These are phyloP conservation scores for Camellia lanceoleosa DNA, from an alignment of 148 eudicot species.

Conservation along the genomic window DNA sequence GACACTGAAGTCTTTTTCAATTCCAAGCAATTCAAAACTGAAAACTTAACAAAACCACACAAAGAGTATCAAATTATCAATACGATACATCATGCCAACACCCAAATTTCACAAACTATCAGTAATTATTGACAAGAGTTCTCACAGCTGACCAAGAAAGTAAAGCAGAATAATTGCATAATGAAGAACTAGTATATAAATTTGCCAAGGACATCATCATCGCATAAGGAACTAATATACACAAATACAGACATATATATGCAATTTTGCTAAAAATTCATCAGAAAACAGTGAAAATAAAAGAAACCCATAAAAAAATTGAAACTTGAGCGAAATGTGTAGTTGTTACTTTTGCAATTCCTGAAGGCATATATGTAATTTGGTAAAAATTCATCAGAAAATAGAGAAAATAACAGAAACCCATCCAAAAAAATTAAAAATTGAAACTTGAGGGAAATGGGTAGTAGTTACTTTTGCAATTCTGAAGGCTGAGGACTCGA, in stretches of 20 bases:
- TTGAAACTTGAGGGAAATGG: not conserved
- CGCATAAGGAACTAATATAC: not conserved
- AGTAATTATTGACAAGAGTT: conserved; percentile 4
- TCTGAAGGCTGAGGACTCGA: conserved; percentile 46
- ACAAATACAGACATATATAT: not conserved
- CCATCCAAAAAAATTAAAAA: not conserved
- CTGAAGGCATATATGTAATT: conserved; percentile 19
- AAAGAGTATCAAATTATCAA: not conserved
- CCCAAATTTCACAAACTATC: not conserved
- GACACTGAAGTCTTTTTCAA: not conserved
- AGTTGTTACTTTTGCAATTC: conserved; percentile 57
- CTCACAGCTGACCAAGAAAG: not conserved
- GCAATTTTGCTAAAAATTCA: not conserved
- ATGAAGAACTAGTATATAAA: not conserved
- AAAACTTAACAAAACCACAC: not conserved
- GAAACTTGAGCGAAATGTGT: not conserved
- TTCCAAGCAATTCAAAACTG: not conserved
- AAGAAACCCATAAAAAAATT: not conserved
- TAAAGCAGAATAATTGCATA: not conserved
- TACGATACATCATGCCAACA: not conserved
- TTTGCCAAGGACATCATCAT: not conserved
- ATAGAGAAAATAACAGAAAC: not conserved
- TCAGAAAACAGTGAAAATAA: not conserved
- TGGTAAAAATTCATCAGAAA: not conserved
- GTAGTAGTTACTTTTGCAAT: conserved; percentile 56